phyloP scores from a whole-genome alignment of 164 flowering plant species.

The Magnolia officinalis region DNA sequence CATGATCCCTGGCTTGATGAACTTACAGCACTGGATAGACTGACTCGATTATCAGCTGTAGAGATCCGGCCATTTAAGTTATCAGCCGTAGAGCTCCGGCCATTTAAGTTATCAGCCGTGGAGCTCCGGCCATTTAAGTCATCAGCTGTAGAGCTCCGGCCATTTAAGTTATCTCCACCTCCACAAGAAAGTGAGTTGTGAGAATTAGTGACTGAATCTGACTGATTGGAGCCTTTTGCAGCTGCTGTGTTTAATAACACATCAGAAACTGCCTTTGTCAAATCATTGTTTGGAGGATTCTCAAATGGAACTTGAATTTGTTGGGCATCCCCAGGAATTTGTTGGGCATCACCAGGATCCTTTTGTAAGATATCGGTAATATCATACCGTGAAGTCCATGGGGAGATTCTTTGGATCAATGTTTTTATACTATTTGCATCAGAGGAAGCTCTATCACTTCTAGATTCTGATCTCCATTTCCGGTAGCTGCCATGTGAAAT shows the following conservation, averaged over 20 bases:
- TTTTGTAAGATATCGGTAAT: constrained; percentile 22
- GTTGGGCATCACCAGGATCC: constrained; percentile 52
- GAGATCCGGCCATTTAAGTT: constrained; percentile 56
- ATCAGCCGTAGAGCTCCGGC: too few relatives aligned
- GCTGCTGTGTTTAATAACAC: constrained; percentile 54
- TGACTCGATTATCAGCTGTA: constrained; percentile 68
- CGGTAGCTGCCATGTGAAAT: constrained; percentile 47
- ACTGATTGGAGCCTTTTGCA: constrained; percentile 29
- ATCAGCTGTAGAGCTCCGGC: constrained; percentile 45
- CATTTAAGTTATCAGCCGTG: too few relatives aligned
- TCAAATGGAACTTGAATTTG: constrained; percentile 40
- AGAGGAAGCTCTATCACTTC: constrained; percentile 39
- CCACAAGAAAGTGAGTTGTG: constrained; percentile 31
- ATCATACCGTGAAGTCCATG: constrained; percentile 37
- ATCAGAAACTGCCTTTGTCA: constrained; percentile 77
- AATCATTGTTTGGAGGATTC: constrained; percentile 38
- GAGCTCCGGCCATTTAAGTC: too few relatives aligned
- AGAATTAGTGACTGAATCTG: constrained; percentile 36
- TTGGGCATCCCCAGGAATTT: constrained; percentile 41
- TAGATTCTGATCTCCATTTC: constrained; percentile 47
- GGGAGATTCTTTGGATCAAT: constrained; percentile 35
- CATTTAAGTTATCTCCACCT: constrained; percentile 7
- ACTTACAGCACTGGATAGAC: constrained; percentile 89
- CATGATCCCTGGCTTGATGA: constrained; percentile 86
- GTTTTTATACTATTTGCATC: constrained; percentile 38